Conservation (phyloP, 192 early-diverging fungal genomes). For the Umbelopsis ramanniana region DNA sequence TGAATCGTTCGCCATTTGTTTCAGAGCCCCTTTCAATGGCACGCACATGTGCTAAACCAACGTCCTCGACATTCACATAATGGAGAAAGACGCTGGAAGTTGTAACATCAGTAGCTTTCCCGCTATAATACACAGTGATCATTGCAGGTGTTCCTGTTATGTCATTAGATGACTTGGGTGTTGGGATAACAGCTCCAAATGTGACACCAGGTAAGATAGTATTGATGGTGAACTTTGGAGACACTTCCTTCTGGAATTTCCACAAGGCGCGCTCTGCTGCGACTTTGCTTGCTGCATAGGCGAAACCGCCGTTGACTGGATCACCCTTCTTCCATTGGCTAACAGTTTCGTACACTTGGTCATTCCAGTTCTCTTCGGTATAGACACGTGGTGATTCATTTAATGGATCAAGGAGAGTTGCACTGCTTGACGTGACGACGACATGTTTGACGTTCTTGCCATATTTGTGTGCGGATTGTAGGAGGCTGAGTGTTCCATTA, state of each 20-base stretch:
- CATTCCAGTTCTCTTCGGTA: conserved; percentile 26
- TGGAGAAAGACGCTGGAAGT: too few relatives aligned
- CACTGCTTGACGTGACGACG: conserved; percentile 52
- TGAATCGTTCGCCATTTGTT: conserved; percentile 21
- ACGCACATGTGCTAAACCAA: conserved; percentile 17
- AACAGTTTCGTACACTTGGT: neutral
- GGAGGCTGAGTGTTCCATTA: conserved; percentile 46
- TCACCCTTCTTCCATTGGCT: neutral
- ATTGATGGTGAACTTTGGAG: conserved; percentile 16
- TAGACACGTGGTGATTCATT: neutral
- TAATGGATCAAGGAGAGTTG: conserved; percentile 7
- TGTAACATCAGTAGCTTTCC: neutral
- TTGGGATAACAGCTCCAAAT: neutral
- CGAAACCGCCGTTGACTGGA: neutral
- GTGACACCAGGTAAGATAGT: conserved; percentile 15
- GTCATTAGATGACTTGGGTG: neutral
- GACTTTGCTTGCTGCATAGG: conserved; percentile 20
- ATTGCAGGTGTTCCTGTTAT: neutral
- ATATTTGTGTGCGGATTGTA: conserved; percentile 34
- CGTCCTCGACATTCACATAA: neutral
- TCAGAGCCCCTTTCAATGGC: conserved; percentile 13
- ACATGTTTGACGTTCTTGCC: conserved; percentile 41
- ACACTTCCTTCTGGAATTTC: conserved; percentile 17
- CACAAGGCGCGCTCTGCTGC: conserved; percentile 18
- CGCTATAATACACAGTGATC: neutral